Evolutionary conservation across 345 rosid species (phyloP), one percentile per base, ranked within the genome.

Genomic region (Moricandia arvensis): DNA sequence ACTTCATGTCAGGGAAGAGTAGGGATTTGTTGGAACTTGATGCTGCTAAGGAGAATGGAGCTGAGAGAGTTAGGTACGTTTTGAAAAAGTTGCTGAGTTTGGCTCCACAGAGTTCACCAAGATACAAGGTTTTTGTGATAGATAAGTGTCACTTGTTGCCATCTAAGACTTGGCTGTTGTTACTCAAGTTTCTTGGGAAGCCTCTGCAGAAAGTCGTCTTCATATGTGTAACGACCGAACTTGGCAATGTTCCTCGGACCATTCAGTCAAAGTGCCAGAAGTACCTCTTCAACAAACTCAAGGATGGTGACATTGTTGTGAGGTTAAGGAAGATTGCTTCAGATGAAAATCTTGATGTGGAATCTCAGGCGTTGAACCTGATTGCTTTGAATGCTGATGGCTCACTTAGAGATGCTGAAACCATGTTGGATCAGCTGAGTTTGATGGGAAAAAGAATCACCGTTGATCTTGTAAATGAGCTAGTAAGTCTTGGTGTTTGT

Each of bases 381-480:
- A 90, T 95, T 82, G 93, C 97, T 80, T 69, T 83, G 68, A 95
- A 90, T 81, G 90, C 97, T 38, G 97, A 90, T 78, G 99, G 99
- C 49, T 95, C 99, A 3, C 97, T 95, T 62, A 90, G 90, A 76
- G 97, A 94, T 83, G 97, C 97, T 8, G 97, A 94, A 82, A 89
- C 91, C 17, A 90, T 91, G 93, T 78, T 94, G 47, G 99, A 91
- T 63, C 99, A 94, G 83, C 79, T 94, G 80, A 91, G 97, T 75
- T 84, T 94, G 83, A 80, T 94, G 66, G 97, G 99, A 47, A 90
- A 90, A 80, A 83, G 83, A 83, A 90, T 94, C 80, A 91, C 97
- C 0, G 72, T 87, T 4, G 82, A 90, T 47, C 90, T 91, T 70
- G 97, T 90, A 11, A 91, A 90, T 70, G 99, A 94, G 83, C 93